Evolutionary conservation across 805 yeast genomes (phyloP).

Genomic region (Wickerhamomyces pijperi): DNA sequence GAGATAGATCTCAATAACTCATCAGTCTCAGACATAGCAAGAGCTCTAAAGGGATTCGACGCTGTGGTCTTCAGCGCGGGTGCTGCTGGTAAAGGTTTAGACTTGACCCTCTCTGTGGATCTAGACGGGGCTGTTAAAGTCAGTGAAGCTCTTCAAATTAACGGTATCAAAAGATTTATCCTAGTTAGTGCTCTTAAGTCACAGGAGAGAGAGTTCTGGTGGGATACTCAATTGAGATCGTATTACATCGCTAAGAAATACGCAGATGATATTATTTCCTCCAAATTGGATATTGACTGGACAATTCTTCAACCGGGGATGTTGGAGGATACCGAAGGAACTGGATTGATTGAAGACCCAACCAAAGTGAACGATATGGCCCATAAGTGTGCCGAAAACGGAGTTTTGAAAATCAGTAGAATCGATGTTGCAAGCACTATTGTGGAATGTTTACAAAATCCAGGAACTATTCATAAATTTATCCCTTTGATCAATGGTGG

Average conservation of each 20-base stretch:
- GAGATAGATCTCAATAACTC: conserved; percentile 29
- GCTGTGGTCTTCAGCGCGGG: conserved; percentile 56
- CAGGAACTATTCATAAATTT: conserved; percentile 29
- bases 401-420: conserved; percentile 20
- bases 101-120: conserved; percentile 39
- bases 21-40: conserved; percentile 23
- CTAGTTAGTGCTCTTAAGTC: conserved; percentile 48
- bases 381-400: neutral
- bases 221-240: conserved; percentile 26
- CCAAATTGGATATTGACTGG: conserved; percentile 29
- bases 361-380: conserved; percentile 9
- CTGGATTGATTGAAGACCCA: conserved; percentile 33
- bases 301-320: conserved; percentile 48
- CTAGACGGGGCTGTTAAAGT: conserved; percentile 50
- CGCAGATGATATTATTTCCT: conserved; percentile 38
- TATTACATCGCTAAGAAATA: conserved; percentile 53
- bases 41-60: conserved; percentile 33
- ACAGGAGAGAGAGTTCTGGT: conserved; percentile 36
- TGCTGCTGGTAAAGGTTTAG: conserved; percentile 44
- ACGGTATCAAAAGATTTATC: conserved; percentile 33
- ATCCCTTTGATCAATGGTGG: conserved; percentile 35
- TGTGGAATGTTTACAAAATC: conserved; percentile 24
- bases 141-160: conserved; percentile 39
- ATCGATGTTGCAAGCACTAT: conserved; percentile 46
- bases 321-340: conserved; percentile 27